A percentile compares a stretch with the other conserved stretches of the same genome.
phyloP scores from a whole-genome alignment of 768 basidiomycete genomes.

The Psilocybe cyanescens region DNA sequence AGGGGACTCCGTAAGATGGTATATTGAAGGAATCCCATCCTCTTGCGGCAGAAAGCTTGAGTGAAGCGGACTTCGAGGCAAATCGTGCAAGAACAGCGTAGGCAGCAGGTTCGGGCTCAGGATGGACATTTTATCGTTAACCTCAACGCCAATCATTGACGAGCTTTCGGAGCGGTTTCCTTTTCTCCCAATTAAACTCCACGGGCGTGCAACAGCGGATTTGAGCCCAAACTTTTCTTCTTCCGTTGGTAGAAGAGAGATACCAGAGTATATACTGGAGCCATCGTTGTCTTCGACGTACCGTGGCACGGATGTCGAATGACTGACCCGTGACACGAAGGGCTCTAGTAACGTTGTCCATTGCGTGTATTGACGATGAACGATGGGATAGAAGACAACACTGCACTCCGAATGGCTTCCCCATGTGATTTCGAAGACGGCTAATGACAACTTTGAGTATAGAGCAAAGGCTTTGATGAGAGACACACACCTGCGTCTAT shows the following conservation, averaged over 20 bases:
- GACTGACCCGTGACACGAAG: conserved; percentile 30
- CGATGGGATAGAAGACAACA: conserved; percentile 25
- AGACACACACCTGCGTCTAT: conserved; percentile 31
- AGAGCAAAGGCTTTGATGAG: neutral
- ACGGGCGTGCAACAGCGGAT: conserved; percentile 29
- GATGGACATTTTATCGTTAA: conserved; percentile 25
- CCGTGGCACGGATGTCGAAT: conserved; percentile 22
- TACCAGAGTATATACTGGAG: conserved; percentile 12
- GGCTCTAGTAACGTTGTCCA: conserved; percentile 30
- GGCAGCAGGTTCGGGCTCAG: conserved; percentile 42
- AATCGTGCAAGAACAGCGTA: conserved; percentile 29
- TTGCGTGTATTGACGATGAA: conserved; percentile 30
- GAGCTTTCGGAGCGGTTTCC: conserved; percentile 40
- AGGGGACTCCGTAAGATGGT: neutral
- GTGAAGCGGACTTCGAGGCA: conserved; percentile 18
- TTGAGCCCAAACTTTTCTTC: conserved; percentile 11
- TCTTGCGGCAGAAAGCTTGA: conserved; percentile 11
- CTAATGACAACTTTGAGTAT: conserved; percentile 19
- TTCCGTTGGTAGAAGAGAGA: conserved; percentile 20
- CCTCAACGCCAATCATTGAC: conserved; percentile 33
- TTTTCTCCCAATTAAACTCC: conserved; percentile 44
- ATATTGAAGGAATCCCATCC: conserved; percentile 4
- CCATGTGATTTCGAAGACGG: conserved; percentile 37
- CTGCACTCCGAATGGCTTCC: conserved; percentile 23
- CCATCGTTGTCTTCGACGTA: conserved; percentile 20